These are phyloP conservation scores for Colletotrichum plurivorum DNA, from an alignment of 2,329 filamentous ascomycete genomes.

Conservation along the genomic window DNA sequence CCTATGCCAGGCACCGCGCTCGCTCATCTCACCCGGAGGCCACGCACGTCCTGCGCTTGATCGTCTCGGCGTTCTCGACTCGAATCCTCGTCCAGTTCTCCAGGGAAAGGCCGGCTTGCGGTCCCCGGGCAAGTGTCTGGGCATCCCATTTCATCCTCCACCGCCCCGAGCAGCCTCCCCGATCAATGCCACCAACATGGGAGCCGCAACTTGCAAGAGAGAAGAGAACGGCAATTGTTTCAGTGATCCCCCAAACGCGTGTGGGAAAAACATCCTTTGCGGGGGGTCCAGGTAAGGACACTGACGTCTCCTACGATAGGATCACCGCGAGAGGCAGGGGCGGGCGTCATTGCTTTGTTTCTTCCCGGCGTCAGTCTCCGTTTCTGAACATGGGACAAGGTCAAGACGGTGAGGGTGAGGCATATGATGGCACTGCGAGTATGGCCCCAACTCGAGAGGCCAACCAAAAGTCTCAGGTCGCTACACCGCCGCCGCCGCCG, in stretches of 20 bases:
- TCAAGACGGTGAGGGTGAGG: not conserved
- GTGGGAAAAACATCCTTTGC: conserved; percentile 14
- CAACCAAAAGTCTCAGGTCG: conserved; percentile 7
- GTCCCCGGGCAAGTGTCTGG: conserved; percentile 12
- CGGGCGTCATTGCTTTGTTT: conserved; percentile 1
- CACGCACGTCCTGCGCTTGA: not conserved
- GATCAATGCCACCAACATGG: conserved; percentile 16
- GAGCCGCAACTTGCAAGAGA: not conserved
- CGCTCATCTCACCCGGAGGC: not conserved
- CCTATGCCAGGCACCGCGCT: not conserved
- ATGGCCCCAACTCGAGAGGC: conserved; percentile 1
- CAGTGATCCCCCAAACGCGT: conserved; percentile 19
- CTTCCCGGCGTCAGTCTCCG: conserved; percentile 10
- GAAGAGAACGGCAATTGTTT: conserved; percentile 24
- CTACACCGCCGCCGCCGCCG: not conserved
- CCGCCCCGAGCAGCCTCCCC: conserved; percentile 2
- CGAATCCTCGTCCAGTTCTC: not conserved
- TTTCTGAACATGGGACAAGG: conserved; percentile 38
- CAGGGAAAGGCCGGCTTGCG: conserved; percentile 25
- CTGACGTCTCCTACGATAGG: not conserved
- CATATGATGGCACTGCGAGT: not conserved
- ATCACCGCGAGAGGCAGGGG: not conserved
- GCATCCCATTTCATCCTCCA: conserved; percentile 22
- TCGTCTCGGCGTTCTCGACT: not conserved
- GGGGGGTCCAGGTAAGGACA: no score